phyloP scores from a whole-genome alignment of 495 filamentous ascomycete species.

The Tuber borchii region DNA sequence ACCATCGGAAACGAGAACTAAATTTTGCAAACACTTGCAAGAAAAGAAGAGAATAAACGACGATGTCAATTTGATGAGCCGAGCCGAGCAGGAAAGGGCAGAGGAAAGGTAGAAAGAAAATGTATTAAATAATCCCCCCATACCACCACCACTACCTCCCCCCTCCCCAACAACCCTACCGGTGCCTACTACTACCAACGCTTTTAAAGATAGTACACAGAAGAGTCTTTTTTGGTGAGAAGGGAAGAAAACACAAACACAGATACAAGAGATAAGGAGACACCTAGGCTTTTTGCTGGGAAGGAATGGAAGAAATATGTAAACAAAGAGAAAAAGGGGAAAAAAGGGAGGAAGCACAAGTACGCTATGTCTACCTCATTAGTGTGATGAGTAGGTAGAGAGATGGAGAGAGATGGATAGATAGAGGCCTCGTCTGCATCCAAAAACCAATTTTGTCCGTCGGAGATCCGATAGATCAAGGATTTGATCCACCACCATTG shows the following conservation, averaged over 20 bases:
- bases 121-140: background rate
- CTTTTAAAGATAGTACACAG: background rate
- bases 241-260: background rate
- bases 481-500: background rate
- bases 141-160: background rate
- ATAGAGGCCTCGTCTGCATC: background rate
- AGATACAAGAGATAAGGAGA: background rate
- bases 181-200: background rate
- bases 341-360: background rate
- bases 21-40: background rate
- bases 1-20: background rate
- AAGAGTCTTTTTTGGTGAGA: background rate
- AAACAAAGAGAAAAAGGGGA: background rate
- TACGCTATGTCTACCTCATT: background rate
- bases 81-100: background rate
- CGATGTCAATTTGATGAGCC: background rate
- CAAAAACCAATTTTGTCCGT: background rate
- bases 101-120: background rate
- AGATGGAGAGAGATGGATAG: background rate
- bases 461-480: background rate
- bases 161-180: background rate
- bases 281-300: background rate
- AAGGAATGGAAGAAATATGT: background rate
- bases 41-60: background rate
- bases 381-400: background rate